These are phyloP conservation scores for Knoxia roxburghii DNA, from an alignment of 257 asterid species.

Conservation along the genomic window DNA sequence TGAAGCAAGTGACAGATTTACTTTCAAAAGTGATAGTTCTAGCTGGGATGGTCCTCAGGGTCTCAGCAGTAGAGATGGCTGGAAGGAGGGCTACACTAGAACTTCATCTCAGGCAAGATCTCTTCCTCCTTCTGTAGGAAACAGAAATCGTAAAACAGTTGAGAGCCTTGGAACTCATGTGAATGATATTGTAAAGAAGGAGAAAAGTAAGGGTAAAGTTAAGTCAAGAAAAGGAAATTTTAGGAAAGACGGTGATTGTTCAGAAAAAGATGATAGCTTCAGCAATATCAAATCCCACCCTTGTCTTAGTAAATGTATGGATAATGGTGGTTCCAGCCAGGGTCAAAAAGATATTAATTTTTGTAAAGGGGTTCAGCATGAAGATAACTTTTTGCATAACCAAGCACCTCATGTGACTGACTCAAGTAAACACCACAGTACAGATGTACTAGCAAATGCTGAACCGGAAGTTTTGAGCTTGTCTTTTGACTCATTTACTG, in stretches of 20 bases:
- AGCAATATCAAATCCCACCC: slow-evolving; percentile 39
- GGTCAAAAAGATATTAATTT: slow-evolving; percentile 18
- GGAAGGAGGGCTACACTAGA: slow-evolving; percentile 52
- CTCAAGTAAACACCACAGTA: slow-evolving; percentile 12
- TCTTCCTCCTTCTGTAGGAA: slow-evolving; percentile 41
- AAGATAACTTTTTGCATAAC: slow-evolving; percentile 24
- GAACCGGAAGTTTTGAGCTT: slow-evolving; percentile 30
- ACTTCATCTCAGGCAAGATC: slow-evolving; percentile 53
- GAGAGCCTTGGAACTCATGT: slow-evolving; percentile 29
- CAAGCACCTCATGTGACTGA: slow-evolving; percentile 18
- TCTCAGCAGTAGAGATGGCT: slow-evolving; percentile 77
- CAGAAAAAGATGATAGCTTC: slow-evolving; percentile 30
- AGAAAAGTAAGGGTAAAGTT: slow-evolving; percentile 27
- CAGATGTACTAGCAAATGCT: slow-evolving; percentile 30
- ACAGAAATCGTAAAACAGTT: slow-evolving; percentile 38
- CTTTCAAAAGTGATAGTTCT: slow-evolving; percentile 28
- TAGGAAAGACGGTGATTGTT: slow-evolving; percentile 28
- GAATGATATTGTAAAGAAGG: slow-evolving; percentile 28
- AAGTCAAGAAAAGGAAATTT: slow-evolving; percentile 42
- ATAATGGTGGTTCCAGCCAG: slow-evolving; percentile 31
- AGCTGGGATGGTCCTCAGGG: slow-evolving; percentile 41
- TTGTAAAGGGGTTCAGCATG: slow-evolving; percentile 18
- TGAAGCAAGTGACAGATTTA: slow-evolving; percentile 21
- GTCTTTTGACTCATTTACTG: slow-evolving; percentile 29
- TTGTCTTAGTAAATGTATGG: slow-evolving; percentile 20